phyloP scores from a whole-genome alignment of 768 basidiomycete species.

The Lactarius deliciosus region DNA sequence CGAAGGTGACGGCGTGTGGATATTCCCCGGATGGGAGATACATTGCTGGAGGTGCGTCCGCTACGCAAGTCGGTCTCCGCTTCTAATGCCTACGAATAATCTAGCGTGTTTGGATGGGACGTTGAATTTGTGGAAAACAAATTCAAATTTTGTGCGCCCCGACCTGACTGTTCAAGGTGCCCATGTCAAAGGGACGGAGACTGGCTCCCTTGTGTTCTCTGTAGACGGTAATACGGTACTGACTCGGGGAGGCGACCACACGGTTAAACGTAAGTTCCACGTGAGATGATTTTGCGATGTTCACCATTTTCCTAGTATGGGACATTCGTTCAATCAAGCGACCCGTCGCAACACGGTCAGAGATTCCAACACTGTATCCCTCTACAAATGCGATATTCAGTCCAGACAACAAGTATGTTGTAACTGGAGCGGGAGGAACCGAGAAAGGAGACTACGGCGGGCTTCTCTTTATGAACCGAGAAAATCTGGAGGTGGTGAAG shows the following conservation, averaged over 20 bases:
- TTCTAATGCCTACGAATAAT: not conserved
- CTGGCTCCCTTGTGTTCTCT: constrained; percentile 84
- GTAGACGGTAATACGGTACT: constrained; percentile 83
- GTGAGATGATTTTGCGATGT: not conserved
- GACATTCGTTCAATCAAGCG: constrained; percentile 90
- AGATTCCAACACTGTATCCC: constrained; percentile 77
- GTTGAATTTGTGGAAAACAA: constrained; percentile 89
- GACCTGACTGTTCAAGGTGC: constrained; percentile 84
- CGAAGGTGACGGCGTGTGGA: constrained; percentile 82
- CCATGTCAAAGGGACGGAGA: constrained; percentile 82
- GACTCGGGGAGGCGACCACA: constrained; percentile 92
- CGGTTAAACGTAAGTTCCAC: constrained; percentile 79
- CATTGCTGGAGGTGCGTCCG: constrained; percentile 78
- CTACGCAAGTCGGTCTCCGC: not conserved
- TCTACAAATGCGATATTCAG: constrained; percentile 94
- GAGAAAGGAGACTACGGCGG: constrained; percentile 68
- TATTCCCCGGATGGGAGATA: constrained; percentile 89
- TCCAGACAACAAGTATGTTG: constrained; percentile 85
- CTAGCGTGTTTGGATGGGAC: constrained; percentile 89
- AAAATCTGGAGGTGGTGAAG: constrained; percentile 67
- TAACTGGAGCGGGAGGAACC: constrained; percentile 77
- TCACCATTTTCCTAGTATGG: constrained; percentile 65
- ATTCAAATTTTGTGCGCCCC: constrained; percentile 90
- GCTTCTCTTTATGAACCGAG: constrained; percentile 71
- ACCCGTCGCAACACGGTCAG: constrained; percentile 67